These are phyloP conservation scores for Hypoxylon trugodes DNA, from an alignment of 495 filamentous ascomycete species.

Conservation along the genomic window DNA sequence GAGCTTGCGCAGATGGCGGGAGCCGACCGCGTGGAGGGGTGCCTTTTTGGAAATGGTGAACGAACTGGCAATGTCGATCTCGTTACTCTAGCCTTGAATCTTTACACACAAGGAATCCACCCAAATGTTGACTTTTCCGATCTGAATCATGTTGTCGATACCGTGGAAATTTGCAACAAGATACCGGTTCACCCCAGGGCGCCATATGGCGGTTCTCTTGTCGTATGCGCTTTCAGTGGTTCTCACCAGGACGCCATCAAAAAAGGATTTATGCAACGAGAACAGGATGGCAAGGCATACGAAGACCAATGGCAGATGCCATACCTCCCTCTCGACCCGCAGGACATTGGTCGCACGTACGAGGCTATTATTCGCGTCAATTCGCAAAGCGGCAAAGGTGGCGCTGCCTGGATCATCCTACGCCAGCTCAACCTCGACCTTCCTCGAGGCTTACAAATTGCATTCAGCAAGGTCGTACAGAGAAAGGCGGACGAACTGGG, in stretches of 20 bases:
- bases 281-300: constrained; percentile 63
- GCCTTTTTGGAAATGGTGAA: constrained; percentile 95
- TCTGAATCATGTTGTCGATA: constrained; percentile 84
- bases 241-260: constrained; percentile 98
- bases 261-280: constrained; percentile 86
- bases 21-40: constrained; percentile 93
- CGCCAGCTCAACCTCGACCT: constrained; percentile 89
- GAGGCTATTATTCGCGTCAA: constrained; percentile 98
- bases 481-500: constrained; percentile 73
- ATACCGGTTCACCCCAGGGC: constrained; percentile 90
- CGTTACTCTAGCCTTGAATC: constrained; percentile 92
- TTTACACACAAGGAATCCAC: constrained; percentile 93
- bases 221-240: constrained; percentile 88
- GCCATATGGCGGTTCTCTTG: constrained; percentile 89
- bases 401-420: constrained; percentile 93
- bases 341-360: constrained; percentile 94
- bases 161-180: constrained; percentile 92
- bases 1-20: constrained; percentile 98
- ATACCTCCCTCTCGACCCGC: constrained; percentile 91
- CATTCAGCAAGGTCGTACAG: constrained; percentile 90
- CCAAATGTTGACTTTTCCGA: constrained; percentile 93
- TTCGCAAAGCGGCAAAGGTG: constrained; percentile 94
- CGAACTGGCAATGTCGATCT: constrained; percentile 96
- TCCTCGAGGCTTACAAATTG: constrained; percentile 90
- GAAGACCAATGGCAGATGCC: constrained; percentile 77